phyloP scores from a whole-genome alignment of 2,329 filamentous ascomycete genomes.

The Teratosphaeria viscida region DNA sequence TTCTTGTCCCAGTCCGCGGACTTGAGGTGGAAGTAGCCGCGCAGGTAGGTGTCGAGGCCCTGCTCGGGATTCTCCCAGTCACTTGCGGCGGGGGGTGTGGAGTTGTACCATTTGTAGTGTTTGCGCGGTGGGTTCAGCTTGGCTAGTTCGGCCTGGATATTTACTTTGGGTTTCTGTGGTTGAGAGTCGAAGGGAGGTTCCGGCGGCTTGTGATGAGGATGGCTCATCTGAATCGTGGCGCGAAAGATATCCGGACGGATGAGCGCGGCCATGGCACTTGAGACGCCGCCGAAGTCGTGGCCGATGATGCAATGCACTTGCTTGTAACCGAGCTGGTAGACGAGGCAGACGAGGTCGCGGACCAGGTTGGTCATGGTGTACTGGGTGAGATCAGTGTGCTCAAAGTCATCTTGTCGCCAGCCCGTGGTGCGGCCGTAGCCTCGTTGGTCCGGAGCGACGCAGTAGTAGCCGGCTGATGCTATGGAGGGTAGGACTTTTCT shows the following conservation, averaged over 20 bases:
- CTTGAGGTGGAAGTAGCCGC: constrained; percentile 60
- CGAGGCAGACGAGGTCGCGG: constrained; percentile 51
- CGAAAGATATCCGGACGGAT: constrained; percentile 56
- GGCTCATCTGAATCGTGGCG: constrained; percentile 52
- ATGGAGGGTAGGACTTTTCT: constrained; percentile 51
- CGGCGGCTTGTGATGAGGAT: constrained; percentile 50
- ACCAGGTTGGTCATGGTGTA: constrained; percentile 51
- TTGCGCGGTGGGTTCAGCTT: constrained; percentile 48
- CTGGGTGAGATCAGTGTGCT: constrained; percentile 44
- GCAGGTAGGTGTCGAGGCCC: constrained; percentile 49
- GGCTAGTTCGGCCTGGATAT: constrained; percentile 49
- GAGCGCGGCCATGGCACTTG: constrained; percentile 48
- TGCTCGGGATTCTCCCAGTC: constrained; percentile 41
- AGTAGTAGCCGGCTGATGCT: constrained; percentile 51
- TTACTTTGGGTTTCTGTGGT: constrained; percentile 19
- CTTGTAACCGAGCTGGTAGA: constrained; percentile 50
- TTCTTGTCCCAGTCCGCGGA: constrained; percentile 46
- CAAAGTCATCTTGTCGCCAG: constrained; percentile 43
- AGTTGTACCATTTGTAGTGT: constrained; percentile 61
- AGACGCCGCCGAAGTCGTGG: constrained; percentile 57
- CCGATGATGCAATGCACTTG: constrained; percentile 51
- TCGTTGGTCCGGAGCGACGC: constrained; percentile 57
- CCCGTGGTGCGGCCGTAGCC: constrained; percentile 58
- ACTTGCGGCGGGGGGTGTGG: constrained; percentile 35
- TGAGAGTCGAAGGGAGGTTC: constrained; percentile 39